These are phyloP conservation scores for Mimosa pudica DNA, from an alignment of 306 rosid genomes.

Conservation along the genomic window DNA sequence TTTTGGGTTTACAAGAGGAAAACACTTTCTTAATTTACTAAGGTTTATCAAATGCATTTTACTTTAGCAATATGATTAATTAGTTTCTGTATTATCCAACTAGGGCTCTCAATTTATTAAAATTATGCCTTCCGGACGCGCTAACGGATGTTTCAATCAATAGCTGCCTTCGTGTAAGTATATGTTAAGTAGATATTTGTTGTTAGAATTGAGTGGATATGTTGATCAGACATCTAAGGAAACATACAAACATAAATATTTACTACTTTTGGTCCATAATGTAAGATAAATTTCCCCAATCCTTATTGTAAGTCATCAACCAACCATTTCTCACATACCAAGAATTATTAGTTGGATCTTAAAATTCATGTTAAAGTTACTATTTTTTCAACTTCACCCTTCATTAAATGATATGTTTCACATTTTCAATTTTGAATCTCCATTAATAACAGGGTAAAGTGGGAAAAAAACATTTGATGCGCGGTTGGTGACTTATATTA, in stretches of 20 bases:
- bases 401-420: no score
- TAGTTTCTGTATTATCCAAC: constrained; percentile 13
- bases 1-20: not conserved
- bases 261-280: no score
- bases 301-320: no score
- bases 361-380: no score
- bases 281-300: no score
- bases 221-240: not conserved
- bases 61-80: not conserved
- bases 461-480: no score
- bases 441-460: no score
- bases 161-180: constrained; percentile 65
- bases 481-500: no score
- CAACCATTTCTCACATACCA: no score
- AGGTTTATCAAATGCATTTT: not conserved
- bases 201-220: not conserved
- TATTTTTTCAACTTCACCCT: no score
- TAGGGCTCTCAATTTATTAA: constrained; percentile 76
- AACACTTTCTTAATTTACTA: not conserved
- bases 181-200: not conserved
- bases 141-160: constrained; percentile 65
- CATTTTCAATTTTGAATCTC: no score
- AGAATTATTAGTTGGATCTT: no score
- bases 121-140: constrained; percentile 71
- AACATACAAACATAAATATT: not conserved